phyloP scores from a whole-genome alignment of 768 basidiomycete genomes.

The Pleurotus giganteus region DNA sequence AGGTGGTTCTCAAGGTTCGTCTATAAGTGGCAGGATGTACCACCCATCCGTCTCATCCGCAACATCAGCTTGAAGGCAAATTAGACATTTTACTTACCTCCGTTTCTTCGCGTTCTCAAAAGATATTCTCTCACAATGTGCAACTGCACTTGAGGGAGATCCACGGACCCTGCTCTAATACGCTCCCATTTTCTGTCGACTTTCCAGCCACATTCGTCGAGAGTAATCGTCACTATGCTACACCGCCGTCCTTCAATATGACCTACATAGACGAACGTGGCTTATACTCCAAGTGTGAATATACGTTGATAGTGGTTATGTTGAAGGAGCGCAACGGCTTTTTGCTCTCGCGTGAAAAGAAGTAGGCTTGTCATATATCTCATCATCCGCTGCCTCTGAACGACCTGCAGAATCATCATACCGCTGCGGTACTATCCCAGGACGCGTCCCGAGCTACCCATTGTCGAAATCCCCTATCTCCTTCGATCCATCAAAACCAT shows the following conservation, averaged over 20 bases:
- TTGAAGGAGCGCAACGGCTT: neutral
- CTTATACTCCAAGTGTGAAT: neutral
- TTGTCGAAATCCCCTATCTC: constrained; percentile 1
- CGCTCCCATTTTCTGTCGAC: constrained; percentile 17
- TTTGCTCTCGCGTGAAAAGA: neutral
- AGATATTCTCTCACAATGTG: constrained; percentile 29
- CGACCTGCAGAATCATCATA: constrained; percentile 8
- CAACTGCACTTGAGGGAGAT: constrained; percentile 30
- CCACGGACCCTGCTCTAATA: constrained; percentile 20
- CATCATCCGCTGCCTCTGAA: neutral
- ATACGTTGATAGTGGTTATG: neutral
- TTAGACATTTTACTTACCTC: constrained; percentile 37
- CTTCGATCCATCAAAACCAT: constrained; percentile 11
- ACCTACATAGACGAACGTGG: constrained; percentile 11
- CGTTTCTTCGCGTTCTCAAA: constrained; percentile 31
- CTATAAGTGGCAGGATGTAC: neutral
- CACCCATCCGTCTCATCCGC: neutral
- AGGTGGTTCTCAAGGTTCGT: constrained; percentile 45
- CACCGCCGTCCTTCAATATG: constrained; percentile 11
- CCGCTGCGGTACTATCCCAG: constrained; percentile 15
- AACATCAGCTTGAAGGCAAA: constrained; percentile 39
- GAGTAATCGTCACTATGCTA: constrained; percentile 2
- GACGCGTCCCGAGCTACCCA: constrained; percentile 7
- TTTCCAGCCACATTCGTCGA: constrained; percentile 10
- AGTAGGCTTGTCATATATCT: neutral